Evolutionary conservation across 495 filamentous ascomycete genomes (phyloP).

Genomic region (Podospora appendiculata): DNA sequence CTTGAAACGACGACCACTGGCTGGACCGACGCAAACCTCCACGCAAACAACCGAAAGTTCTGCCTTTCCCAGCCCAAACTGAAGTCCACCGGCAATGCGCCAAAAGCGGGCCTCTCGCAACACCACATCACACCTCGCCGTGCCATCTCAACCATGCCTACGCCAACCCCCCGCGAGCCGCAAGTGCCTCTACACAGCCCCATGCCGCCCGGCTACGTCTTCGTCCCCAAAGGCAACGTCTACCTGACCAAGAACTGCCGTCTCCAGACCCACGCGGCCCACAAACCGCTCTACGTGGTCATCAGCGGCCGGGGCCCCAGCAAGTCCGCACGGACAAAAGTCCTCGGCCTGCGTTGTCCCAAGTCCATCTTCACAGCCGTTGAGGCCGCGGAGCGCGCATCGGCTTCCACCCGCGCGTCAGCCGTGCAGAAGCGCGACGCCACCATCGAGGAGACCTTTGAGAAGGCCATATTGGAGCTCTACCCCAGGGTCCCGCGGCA

Average conservation of each 20-base stretch:
- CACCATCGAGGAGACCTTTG: slow-evolving; percentile 17
- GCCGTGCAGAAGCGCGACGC: slow-evolving; percentile 22
- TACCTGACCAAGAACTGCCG: slow-evolving; percentile 34
- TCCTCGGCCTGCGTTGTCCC: slow-evolving; percentile 31
- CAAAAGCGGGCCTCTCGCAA: too few relatives aligned
- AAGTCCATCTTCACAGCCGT: slow-evolving; percentile 19
- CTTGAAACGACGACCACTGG: too few relatives aligned
- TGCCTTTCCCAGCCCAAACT: too few relatives aligned
- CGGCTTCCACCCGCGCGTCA: slow-evolving; percentile 15
- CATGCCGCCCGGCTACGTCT: slow-evolving; percentile 26
- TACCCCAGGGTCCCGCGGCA: slow-evolving; percentile 23
- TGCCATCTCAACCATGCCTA: neutral
- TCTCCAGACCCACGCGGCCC: slow-evolving; percentile 18
- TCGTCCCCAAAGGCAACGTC: slow-evolving; percentile 28
- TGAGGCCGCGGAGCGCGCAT: slow-evolving; percentile 12
- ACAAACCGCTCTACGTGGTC: slow-evolving; percentile 26
- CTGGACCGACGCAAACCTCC: too few relatives aligned
- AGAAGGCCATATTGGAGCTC: slow-evolving; percentile 12
- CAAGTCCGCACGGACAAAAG: neutral
- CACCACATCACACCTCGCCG: too few relatives aligned
- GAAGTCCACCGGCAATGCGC: too few relatives aligned
- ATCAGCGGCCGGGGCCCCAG: slow-evolving; percentile 5
- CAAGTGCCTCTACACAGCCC: slow-evolving; percentile 8
- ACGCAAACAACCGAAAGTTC: too few relatives aligned
- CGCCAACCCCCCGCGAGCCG: slow-evolving; percentile 4